Evolutionary conservation across 1,284 basidiomycete genomes (phyloP), one percentile per base, ranked within the genome.

Genomic region (Cryptococcus sp.): DNA sequence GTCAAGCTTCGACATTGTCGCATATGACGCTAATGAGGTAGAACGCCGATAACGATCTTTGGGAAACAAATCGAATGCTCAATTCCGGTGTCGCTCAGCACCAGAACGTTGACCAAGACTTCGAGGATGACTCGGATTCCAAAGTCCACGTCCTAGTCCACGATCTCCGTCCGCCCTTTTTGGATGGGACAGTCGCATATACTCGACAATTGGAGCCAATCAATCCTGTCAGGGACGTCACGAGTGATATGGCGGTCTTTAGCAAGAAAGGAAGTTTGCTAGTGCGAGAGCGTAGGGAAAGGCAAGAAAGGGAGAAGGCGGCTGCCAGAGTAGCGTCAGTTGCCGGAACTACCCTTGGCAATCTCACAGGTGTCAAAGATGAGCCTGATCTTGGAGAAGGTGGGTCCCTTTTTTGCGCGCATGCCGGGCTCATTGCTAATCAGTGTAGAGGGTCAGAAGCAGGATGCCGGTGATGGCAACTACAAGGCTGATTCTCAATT

Each of bases 61-160:
- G 96, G 96, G 96, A 98, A 78, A 88, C 88, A 7, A 98, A 98
- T 66, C 88, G 93, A 66, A 91, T 99, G 85, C 80, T 92, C 11
- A 91, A 89, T 0, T 97, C 93, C 13, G 96, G 96, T 66, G 86
- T 98, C 14, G 88, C 89, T 1, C 89, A 89, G 4, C 84, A 88
- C 28, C 86, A 84, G 56, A 80, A 84, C 11, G 81, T 98, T 41
- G 92, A 98, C 69, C 79, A 81, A 22, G 96, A 74, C 83, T 91
- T 80, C 84, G 91, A 96, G 64, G 92, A 94, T 67, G 91, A 94
- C 62, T 86, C 87, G 0, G 96, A 98, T 72, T 91, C 88, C 0
- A 87, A 91, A 0, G 93, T 98, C 0, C 96, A 98, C 69, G 88
- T 99, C 40, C 87, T 98, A 74, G 88, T 97, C 0, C 96, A 98